A percentile compares a stretch with the other conserved stretches of the same genome.
phyloP scores from a whole-genome alignment of 495 filamentous ascomycete genomes.

The Paragyromitra xinjiangensis region DNA sequence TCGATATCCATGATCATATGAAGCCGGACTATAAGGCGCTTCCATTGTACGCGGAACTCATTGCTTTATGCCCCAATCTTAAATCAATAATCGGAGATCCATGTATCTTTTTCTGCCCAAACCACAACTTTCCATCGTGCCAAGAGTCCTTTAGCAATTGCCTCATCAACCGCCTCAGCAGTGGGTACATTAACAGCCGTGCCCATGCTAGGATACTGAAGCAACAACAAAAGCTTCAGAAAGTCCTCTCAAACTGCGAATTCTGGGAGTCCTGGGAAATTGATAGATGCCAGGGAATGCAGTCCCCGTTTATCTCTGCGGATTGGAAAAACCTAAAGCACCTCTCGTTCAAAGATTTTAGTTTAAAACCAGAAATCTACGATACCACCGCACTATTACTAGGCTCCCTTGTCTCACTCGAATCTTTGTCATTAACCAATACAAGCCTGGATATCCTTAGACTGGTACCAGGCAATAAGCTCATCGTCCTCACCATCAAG shows the following conservation, averaged over 20 bases:
- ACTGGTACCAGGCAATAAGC: constrained; percentile 12
- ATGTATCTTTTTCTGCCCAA: constrained; percentile 32
- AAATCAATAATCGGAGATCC: constrained; percentile 31
- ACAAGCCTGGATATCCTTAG: constrained; percentile 10
- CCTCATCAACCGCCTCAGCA: constrained; percentile 16
- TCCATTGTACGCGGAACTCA: constrained; percentile 25
- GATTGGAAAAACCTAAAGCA: constrained; percentile 31
- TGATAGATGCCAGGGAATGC: constrained; percentile 16
- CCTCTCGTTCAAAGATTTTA: constrained; percentile 17
- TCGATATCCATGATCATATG: constrained; percentile 35
- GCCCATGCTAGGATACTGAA: background rate
- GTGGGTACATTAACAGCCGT: background rate
- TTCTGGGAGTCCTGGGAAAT: constrained; percentile 31
- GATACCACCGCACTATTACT: background rate
- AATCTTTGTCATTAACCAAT: constrained; percentile 17
- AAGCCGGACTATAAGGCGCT: constrained; percentile 16
- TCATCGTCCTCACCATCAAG: constrained; percentile 29
- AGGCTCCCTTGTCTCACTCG: constrained; percentile 21
- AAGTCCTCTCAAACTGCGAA: constrained; percentile 7
- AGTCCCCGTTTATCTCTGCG: constrained; percentile 1
- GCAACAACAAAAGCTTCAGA: constrained; percentile 19
- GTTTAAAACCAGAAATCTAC: background rate
- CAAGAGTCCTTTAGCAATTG: background rate
- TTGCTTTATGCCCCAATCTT: constrained; percentile 24
- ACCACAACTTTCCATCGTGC: constrained; percentile 2